Evolutionary conservation across 257 asterid genomes (phyloP), one percentile per base, ranked within the genome.

Genomic region (Linderniella brevidens): DNA sequence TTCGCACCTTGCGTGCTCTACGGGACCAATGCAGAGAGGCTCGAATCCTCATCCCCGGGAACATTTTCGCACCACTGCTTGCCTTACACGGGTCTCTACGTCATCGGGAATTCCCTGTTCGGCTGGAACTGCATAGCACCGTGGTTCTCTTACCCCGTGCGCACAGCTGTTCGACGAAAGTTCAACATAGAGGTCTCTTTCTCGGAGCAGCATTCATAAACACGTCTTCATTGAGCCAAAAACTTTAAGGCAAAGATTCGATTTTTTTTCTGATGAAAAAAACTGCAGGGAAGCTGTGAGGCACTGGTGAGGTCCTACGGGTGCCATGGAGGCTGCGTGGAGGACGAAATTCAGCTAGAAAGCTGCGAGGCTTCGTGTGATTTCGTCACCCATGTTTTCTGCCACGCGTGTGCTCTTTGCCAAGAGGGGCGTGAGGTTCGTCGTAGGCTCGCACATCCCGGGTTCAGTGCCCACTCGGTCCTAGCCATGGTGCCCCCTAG

Each of bases 351-450:
- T 57, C 92, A 75, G n/a, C 82, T 72, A 0, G 98, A 90, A 76
- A 90, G 73, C 19, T 90, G 87, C 20, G 96, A 90, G 52, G 68
- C 76, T 2, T 70, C 71, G 13, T 90, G 94, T 3, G 98, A 90
- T 66, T 61, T 85, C 19, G 94, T 75, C 10, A 77, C 94, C n/a
- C 98, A 85, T 47, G 70, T 76, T 14, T 73, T 79, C 41, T 85
- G 94, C 68, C 98, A 90, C 37, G 63, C 79, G 5, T 90, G 94
- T 38, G 98, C 98, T 35, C 85, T 90, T 58, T 90, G 98, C 46
- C 98, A 85, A 55, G 98, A 90, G 68, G 96, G 87, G 35, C 96
- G 98, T 49, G 94, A 85, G 61, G 67, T 90, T 54, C 98, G 98
- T 13, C 98, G 94, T 11, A 78, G 94, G 77, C 68, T 90, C 59